Evolutionary conservation across 2,329 filamentous ascomycete species (phyloP).

Genomic region (Arachnomyces sp.): DNA sequence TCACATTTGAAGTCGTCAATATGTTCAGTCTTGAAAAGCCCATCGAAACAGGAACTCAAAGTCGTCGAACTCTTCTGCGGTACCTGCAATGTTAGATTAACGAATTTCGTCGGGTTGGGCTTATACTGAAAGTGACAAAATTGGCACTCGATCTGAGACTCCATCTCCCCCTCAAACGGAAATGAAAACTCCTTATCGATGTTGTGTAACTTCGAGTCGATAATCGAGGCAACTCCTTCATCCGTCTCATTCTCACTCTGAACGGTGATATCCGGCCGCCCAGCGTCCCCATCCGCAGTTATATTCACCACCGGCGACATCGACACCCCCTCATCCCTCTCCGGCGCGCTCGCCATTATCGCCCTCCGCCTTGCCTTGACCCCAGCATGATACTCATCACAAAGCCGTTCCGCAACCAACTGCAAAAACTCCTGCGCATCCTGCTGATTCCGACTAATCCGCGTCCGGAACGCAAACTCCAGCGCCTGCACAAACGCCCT

Average conservation of each 20-base stretch:
- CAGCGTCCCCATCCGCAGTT: slow-evolving; percentile 16
- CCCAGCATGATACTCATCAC: slow-evolving; percentile 89
- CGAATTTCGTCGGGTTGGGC: slow-evolving; percentile 75
- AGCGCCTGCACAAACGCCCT: slow-evolving; percentile 74
- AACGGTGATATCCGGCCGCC: slow-evolving; percentile 11
- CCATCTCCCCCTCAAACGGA: slow-evolving; percentile 82
- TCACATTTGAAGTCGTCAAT: slow-evolving; percentile 98
- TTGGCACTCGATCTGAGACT: slow-evolving; percentile 91
- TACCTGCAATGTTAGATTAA: slow-evolving; percentile 85
- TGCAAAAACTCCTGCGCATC: slow-evolving; percentile 97
- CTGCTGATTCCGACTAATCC: slow-evolving; percentile 90
- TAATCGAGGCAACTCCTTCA: slow-evolving; percentile 16
- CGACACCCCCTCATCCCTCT: slow-evolving; percentile 11
- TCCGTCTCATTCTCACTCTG: slow-evolving; percentile 23
- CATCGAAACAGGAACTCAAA: slow-evolving; percentile 82
- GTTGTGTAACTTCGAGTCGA: slow-evolving; percentile 30
- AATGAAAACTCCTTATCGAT: slow-evolving; percentile 53
- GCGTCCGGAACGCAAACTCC: slow-evolving; percentile 78
- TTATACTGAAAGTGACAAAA: slow-evolving; percentile 85
- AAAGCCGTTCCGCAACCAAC: slow-evolving; percentile 81
- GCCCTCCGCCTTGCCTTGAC: slow-evolving; percentile 56
- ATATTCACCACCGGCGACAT: slow-evolving; percentile 7
- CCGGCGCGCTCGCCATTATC: slow-evolving; percentile 17
- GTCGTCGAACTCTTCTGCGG: slow-evolving; percentile 75
- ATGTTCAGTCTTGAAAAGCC: slow-evolving; percentile 86